phyloP scores from a whole-genome alignment of 306 rosid genomes.

The Oxytropis ochrocephala region DNA sequence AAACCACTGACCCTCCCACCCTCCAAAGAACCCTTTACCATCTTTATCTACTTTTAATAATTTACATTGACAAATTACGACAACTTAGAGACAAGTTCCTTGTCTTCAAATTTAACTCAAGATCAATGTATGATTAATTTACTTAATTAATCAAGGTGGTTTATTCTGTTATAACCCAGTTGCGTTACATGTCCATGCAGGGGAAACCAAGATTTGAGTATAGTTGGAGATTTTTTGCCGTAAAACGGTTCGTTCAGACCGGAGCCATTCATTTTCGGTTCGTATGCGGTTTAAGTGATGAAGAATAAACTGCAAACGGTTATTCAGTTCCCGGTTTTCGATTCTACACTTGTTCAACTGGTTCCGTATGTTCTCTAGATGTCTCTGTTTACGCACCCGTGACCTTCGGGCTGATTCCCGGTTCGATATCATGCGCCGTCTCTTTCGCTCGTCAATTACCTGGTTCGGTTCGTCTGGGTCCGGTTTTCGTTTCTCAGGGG shows the following conservation, averaged over 20 bases:
- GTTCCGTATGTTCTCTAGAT: conserved; percentile 71
- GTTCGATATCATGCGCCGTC: conserved; percentile 86
- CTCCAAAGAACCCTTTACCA: background rate
- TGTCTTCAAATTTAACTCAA: conserved; percentile 17
- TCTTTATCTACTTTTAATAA: conserved; percentile 33
- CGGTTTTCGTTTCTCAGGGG: conserved; percentile 1
- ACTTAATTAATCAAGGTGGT: conserved; percentile 26
- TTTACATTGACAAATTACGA: conserved; percentile 24
- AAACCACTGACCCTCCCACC: background rate
- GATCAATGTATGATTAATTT: conserved; percentile 19
- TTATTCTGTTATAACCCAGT: conserved; percentile 32
- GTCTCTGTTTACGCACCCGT: conserved; percentile 80
- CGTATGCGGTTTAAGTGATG: conserved; percentile 40
- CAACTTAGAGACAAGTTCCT: conserved; percentile 11
- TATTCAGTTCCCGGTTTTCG: conserved; percentile 67
- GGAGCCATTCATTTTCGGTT: conserved; percentile 62
- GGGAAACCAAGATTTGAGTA: conserved; percentile 42
- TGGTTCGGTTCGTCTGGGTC: conserved; percentile 20
- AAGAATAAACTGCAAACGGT: conserved; percentile 41
- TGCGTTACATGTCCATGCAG: conserved; percentile 56
- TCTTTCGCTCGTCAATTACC: conserved; percentile 55
- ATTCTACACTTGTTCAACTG: conserved; percentile 64
- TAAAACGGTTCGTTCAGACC: conserved; percentile 46
- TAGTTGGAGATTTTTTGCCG: conserved; percentile 39
- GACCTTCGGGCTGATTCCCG: conserved; percentile 95